Evolutionary conservation across 2,329 filamentous ascomycete species (phyloP), one percentile per base, ranked within the genome.

Genomic region (Cadophora sp.): DNA sequence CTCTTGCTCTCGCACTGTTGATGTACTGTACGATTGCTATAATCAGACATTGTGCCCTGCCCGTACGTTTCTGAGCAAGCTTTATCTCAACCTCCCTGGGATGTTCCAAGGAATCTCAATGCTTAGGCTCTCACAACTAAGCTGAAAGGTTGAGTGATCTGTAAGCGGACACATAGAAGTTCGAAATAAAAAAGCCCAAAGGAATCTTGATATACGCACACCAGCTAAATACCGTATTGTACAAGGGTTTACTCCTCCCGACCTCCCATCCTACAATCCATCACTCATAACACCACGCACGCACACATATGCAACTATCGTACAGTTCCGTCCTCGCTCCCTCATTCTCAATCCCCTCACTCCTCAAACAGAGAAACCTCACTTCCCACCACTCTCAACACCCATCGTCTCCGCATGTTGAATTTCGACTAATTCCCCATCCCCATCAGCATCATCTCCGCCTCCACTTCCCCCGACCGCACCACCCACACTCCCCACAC

Each of bases 381-480:
- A 68, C 62, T 71, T 71, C 43, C 19, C 59, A 26, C 46, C 65
- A 5, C 19, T n/a, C 53, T 69, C 69, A 40, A 69, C 71, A 14
- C 71, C 73, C 34, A 71, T 68, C 68, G 72, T 75, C 68, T 76
- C 75, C 2, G 72, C 73, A 71, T 75, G 74, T 29, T 73, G 69
- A 48, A 77, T 68, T 37, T 71, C 71, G 16, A 69, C 71, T 19
- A 69, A 64, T 12, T 68, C 68, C 19, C 64, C 71, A n/a, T 69
- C 73, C 11, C 64, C 72, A 34, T 65, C 24, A 51, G 63, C 72
- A 34, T 65, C 24, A 51, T 64, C 22, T 46, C 58, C 46, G 12
- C 29, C 31, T n/a, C 26, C n/a, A n/a, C n/a, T n/a, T n/a, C n/a
- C n/a, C n/a, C n/a, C 34, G 56, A 12, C 27, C 11, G 53, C 51